Base-by-base conservation (phyloP, 2,329 filamentous ascomycete genomes). In the Claviceps citrina region DNA sequence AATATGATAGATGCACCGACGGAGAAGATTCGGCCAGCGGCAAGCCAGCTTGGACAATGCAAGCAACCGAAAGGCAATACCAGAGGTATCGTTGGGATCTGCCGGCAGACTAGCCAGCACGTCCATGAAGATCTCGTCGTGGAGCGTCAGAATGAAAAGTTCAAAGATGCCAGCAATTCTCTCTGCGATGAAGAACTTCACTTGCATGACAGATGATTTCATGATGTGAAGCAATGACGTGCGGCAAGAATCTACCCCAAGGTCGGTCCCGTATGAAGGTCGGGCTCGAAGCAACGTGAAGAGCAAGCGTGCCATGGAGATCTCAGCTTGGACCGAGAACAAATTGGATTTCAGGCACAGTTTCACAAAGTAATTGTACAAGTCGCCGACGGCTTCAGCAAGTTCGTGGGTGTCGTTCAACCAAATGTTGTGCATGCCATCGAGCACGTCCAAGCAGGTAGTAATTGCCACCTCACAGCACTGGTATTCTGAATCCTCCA, bases 1-100 rank as follows among this genome's bases (percentile, higher is more conserved):
- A 18, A 96, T 86, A 56, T 91, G 82, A 56, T 95, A 98, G 15
- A 93, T 82, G 47, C 85, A 86, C 47, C 82, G 77, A 38, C 87
- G 79, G 32, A 95, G 68, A 16, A 96, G 67, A 0, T 87, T 93
- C 43, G 85, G 78, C 84, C 89, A 96, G 38, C 68, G 64, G 24
- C 84, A 83, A 19, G 83, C 91, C 43, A 98, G 64, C 41, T 77
- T 76, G 1, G 81, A 75, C 9, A 96, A 64, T 7, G 84, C 74
- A 45, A 83, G 73, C 3, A 96, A 63, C 5, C 91, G 78, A 46
- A 93, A 73, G 0, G 85, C 84, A 48, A 96, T 89, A 0, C 86
- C 89, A 58, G 95, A 87, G 10, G 70, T 61, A 58, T 78, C 79
- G 25, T 77, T 73, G 4, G 72, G 65, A 46, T 93, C 77, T 3